Percentiles rank a stretch among this genome's conserved stretches.
These are phyloP conservation scores for Myxozyma mucilagina DNA, from an alignment of 805 yeast species.

Conservation along the genomic window DNA sequence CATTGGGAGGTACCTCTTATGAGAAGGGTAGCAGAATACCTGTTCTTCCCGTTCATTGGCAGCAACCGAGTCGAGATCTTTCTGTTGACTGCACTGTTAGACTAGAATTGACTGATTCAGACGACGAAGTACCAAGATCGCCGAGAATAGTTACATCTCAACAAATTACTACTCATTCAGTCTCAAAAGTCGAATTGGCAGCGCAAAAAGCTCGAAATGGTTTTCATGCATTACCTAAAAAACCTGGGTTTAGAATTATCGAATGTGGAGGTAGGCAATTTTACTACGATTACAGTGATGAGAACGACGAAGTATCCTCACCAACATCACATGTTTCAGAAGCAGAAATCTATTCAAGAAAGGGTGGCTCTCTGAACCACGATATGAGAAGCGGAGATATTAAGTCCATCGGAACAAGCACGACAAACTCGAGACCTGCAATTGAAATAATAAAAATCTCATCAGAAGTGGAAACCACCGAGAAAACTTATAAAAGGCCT, in stretches of 20 bases:
- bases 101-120: background rate
- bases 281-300: background rate
- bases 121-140: background rate
- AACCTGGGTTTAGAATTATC: background rate
- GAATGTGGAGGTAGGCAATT: background rate
- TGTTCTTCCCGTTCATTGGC: background rate
- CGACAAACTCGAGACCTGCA: background rate
- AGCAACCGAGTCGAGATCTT: background rate
- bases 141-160: background rate
- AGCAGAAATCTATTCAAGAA: too few relatives aligned
- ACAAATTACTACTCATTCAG: background rate
- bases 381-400: too few relatives aligned
- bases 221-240: background rate
- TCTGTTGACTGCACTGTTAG: background rate
- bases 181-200: background rate
- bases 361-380: too few relatives aligned
- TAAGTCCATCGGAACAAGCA: too few relatives aligned
- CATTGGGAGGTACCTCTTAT: background rate
- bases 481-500: background rate
- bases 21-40: background rate
- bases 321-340: background rate
- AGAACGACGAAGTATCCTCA: background rate
- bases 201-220: background rate
- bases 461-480: background rate
- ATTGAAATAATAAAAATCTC: background rate